Percentiles rank a stretch among this genome's conserved stretches.
Evolutionary conservation across 768 basidiomycete species (phyloP).

Genomic region (Hypholoma fasciculare): DNA sequence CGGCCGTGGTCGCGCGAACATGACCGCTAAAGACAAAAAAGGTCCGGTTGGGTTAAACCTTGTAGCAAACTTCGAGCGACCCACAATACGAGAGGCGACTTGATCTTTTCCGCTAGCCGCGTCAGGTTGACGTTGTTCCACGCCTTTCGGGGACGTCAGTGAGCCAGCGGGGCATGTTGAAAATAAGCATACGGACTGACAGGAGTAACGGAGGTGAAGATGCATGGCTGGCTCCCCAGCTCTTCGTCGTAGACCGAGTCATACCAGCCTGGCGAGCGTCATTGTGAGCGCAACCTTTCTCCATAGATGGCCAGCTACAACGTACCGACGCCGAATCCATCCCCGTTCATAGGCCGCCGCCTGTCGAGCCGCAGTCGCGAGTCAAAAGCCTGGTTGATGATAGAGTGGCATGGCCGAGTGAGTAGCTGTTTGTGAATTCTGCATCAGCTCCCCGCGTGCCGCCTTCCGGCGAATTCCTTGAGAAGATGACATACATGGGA

Average conservation of each 20-base stretch:
- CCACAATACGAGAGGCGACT: constrained; percentile 94
- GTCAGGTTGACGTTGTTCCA: constrained; percentile 96
- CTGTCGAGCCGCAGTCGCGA: constrained; percentile 83
- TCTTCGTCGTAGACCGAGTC: constrained; percentile 84
- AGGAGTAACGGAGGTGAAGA: constrained; percentile 94
- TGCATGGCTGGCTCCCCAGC: constrained; percentile 85
- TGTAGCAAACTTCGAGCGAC: not conserved
- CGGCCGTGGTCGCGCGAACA: constrained; percentile 92
- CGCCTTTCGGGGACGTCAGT: constrained; percentile 49
- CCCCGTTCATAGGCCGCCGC: constrained; percentile 88
- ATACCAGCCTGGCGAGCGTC: constrained; percentile 75
- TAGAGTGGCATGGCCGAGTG: constrained; percentile 91
- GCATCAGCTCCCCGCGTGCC: not conserved
- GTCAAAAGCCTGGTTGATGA: constrained; percentile 97
- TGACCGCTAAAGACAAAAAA: constrained; percentile 58
- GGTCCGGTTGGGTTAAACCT: not conserved
- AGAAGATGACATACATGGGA: constrained; percentile 60
- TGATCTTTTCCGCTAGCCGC: constrained; percentile 96
- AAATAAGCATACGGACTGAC: constrained; percentile 40
- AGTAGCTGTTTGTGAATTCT: constrained; percentile 56
- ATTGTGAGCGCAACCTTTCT: not conserved
- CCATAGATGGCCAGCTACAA: constrained; percentile 4
- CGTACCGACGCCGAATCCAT: constrained; percentile 94
- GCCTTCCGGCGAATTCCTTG: not conserved
- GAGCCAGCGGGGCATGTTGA: not conserved